Conservation (phyloP, 306 rosid genomes). For the apple (Malus domestica) region ASM211411v1 NC_041799.1:9831501-9832000, state of each 20-base stretch:
- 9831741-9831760: not conserved
- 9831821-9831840: not conserved
- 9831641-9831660: slow-evolving; percentile 9
- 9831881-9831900: too few species aligned
- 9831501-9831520: not conserved
- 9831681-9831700: not conserved
- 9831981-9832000: not conserved
- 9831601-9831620: not conserved
- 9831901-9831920: too few species aligned
- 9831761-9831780: not conserved
- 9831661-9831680: not conserved
- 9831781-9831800: not conserved
- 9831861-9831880: not conserved
- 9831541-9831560: not conserved
- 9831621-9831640: not conserved
- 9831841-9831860: not conserved
- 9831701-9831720: not conserved
- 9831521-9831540: not conserved
- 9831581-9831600: not conserved
- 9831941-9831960: not conserved
- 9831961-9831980: not conserved
- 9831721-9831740: not conserved
- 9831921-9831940: too few species aligned
- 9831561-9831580: not conserved
- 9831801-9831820: not conserved